Conservation (phyloP, 1,284 basidiomycete species). For the Ganoderma lucidum region DNA sequence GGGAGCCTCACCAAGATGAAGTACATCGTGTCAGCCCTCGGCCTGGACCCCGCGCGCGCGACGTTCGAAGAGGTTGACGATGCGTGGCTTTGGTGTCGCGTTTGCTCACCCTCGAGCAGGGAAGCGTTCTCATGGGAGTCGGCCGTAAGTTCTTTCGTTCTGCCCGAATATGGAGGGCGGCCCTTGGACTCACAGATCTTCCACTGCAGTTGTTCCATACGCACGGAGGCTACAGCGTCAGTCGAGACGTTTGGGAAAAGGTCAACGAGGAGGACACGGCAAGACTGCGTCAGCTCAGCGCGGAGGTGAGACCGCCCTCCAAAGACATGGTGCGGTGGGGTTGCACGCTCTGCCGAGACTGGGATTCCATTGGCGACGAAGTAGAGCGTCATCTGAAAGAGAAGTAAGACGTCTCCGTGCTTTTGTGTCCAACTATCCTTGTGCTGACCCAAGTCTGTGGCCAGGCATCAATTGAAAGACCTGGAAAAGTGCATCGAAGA, state of each 20-base stretch:
- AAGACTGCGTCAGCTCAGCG: background rate
- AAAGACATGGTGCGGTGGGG: background rate
- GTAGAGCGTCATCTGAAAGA: background rate
- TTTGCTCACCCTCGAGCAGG: background rate
- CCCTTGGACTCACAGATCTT: background rate
- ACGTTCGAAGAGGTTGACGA: background rate
- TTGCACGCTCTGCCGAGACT: background rate
- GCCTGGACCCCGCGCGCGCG: background rate
- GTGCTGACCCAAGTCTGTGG: background rate
- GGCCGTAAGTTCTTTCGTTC: background rate
- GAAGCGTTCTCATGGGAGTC: background rate
- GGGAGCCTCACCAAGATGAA: background rate
- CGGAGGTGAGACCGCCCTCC: background rate
- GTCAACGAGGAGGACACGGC: background rate
- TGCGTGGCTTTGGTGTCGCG: background rate
- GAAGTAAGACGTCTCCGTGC: background rate
- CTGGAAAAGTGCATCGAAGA: background rate
- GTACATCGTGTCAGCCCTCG: background rate
- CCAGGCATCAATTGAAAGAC: background rate
- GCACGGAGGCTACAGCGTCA: background rate
- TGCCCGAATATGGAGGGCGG: background rate
- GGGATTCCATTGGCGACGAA: background rate
- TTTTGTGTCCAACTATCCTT: background rate
- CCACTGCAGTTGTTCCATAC: background rate
- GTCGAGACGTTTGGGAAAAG: background rate